Evolutionary conservation across 345 rosid species (phyloP), one percentile per base, ranked within the genome.

Genomic region (Brassica incana): DNA sequence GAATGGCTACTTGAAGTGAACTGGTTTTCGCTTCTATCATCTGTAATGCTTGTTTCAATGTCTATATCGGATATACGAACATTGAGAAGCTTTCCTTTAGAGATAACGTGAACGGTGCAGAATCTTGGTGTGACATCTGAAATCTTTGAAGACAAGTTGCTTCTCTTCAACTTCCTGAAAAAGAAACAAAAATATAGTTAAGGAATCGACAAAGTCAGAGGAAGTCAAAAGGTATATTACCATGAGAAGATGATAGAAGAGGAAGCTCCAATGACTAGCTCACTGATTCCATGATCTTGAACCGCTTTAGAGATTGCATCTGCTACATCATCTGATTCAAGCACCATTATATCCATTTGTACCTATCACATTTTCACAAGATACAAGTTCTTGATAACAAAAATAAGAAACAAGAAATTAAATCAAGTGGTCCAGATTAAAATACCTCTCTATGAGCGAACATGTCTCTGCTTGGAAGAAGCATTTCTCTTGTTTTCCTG

Each of bases 181-280:
- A 67, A 32, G 4, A 18, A 69, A 11, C 6, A 6, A 7, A 50
- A 12, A 48, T 2, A 45, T 45, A 45, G n/a, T n/a, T 50, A 52
- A 45, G 2, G 75, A 62, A 4, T 48, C 2, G 11, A 11, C 23
- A 3, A 18, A 32, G 0, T 7, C 14, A 16, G 25, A 16, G 25
- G 58, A 72, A 71, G 8, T 80, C 2, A 48, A 48, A 61, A 45
- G 25, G 25, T 23, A 23, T 23, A 23, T 23, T 23, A 94, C 98
- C 97, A 86, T 40, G 87, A 59, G 78, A 94, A 92, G 59, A 90
- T 81, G 68, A 87, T 78, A 43, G 67, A 72, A 79, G 97, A 80
- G 16, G 94, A 81, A 82, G 90, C 90, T 83, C 99, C 99, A 33
- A 94, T 85, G 48, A 94, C 91, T 40, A 94, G 89, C 87, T 90